phyloP scores from a whole-genome alignment of 1,139 yeast species.

The Suhomyces kunorum region DNA sequence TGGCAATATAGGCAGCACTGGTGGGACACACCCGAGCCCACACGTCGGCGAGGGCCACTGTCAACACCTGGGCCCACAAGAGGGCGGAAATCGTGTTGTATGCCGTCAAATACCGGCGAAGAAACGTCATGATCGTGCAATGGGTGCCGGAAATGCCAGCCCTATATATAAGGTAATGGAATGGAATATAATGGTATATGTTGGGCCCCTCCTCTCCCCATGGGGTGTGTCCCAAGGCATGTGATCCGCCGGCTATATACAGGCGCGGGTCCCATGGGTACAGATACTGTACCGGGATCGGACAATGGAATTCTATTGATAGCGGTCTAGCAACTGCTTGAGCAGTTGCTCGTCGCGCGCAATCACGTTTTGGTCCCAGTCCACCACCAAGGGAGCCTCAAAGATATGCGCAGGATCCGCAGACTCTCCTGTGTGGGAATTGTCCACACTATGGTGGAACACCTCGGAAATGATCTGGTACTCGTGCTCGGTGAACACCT shows the following conservation, averaged over 20 bases:
- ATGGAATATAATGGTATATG: no score
- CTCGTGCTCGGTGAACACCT: conserved; percentile 41
- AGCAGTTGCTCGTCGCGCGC: conserved; percentile 44
- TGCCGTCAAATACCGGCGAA: conserved; percentile 15
- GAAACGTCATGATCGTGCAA: not conserved
- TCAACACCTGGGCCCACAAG: conserved; percentile 62
- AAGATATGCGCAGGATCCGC: conserved; percentile 40
- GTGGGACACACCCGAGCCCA: no score
- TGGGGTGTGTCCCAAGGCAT: not conserved
- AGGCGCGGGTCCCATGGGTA: no score
- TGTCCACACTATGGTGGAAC: conserved; percentile 32
- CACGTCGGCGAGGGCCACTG: conserved; percentile 16
- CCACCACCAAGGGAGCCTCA: conserved; percentile 47
- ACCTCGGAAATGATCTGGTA: conserved; percentile 44
- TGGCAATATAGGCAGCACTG: not conserved
- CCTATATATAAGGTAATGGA: no score
- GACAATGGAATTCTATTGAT: conserved; percentile 19
- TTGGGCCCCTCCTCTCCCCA: no score
- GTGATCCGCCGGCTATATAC: conserved; percentile 3
- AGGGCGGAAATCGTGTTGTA: conserved; percentile 70
- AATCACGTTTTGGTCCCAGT: conserved; percentile 50
- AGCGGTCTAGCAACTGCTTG: conserved; percentile 33
- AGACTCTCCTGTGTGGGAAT: conserved; percentile 24
- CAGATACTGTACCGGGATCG: no score
- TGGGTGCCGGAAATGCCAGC: no score